These are phyloP conservation scores for Zea mays DNA, from an alignment of 176 grass and related monocot genomes.

Conservation along the genomic window Zm-B73-REFERENCE-NAM-5.0 NC_050100.1:175413501-175414000, in stretches of 20 bases:
- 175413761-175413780: neutral
- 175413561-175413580: neutral
- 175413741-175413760: neutral
- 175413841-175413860: too few relatives aligned
- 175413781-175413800: neutral
- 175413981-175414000: too few relatives aligned
- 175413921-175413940: too few relatives aligned
- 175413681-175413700: neutral
- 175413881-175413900: too few relatives aligned
- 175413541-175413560: neutral
- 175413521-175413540: slow-evolving; percentile 23
- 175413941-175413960: too few relatives aligned
- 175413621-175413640: neutral
- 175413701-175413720: neutral
- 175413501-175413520: slow-evolving; percentile 48
- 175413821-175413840: too few relatives aligned
- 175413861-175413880: too few relatives aligned
- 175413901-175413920: too few relatives aligned
- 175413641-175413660: neutral
- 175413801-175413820: too few relatives aligned
- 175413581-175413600: neutral
- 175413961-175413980: too few relatives aligned
- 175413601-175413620: neutral
- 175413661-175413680: neutral
- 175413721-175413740: neutral